Evolutionary conservation across 495 filamentous ascomycete species (phyloP), one percentile per base, ranked within the genome.

Genomic region (Penicillium lividum): DNA sequence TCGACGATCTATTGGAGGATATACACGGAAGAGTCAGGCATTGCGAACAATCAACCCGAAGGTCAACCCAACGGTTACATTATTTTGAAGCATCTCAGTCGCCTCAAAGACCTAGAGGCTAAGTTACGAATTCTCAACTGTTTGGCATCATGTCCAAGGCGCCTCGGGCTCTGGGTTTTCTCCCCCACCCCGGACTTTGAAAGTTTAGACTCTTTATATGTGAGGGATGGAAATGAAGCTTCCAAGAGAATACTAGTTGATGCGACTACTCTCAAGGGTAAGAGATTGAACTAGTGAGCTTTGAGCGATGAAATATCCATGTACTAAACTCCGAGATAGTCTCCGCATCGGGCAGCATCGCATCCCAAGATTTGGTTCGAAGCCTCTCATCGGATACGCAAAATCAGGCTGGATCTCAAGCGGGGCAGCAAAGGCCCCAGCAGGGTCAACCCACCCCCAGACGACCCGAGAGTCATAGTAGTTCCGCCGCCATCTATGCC

Each of bases 1-100:
- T 78, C 75, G 63, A 73, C 69, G 29, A 78, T 80, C 8, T 74
- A 78, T 49, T 80, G 75, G 75, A 75, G 77, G 58, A 78, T 78
- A 59, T 80, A 80, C 61, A 77, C 74, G 18, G 77, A 78, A 57
- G 77, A 78, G 51, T 59, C 65, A 40, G 66, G 64, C 58, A 72
- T 69, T 53, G 45, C 66, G 15, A 76, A 66, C 59, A 60, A 65
- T 38, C 57, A 73, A n/a, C 65, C 65, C 28, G 77, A 80, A 18
- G 63, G 67, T 16, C 69, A 70, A 9, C 62, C 73, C 34, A 80
- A 75, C 64, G 72, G 73, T 40, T 76, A 71, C 51, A 74, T 71
- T 3, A 76, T 78, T 52, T 65, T 80, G 22, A 78, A 73, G 45
- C 75, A 78, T 67, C 64, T 78, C 10, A 75, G 75, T 58, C 76